These are phyloP conservation scores for Moesziomyces antarcticus DNA, from an alignment of 1,284 basidiomycete genomes.

Conservation along the genomic window DNA sequence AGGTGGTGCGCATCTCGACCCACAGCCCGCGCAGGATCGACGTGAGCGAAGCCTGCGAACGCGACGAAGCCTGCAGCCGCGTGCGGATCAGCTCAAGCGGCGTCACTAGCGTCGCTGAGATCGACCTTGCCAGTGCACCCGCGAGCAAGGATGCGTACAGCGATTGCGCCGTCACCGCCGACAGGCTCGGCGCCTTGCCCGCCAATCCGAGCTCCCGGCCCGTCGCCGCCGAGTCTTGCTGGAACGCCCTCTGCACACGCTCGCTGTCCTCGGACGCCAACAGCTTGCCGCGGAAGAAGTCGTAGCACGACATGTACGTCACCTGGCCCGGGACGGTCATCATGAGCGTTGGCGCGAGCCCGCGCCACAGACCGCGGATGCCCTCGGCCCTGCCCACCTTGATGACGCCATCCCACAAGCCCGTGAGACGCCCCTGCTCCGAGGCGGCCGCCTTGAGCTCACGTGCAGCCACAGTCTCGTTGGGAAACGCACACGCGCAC, in stretches of 20 bases:
- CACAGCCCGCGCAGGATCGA: slow-evolving; percentile 52
- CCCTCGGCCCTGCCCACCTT: slow-evolving; percentile 63
- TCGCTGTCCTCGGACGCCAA: slow-evolving; percentile 38
- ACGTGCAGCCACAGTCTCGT: slow-evolving; percentile 35
- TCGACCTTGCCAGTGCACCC: slow-evolving; percentile 82
- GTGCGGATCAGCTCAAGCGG: slow-evolving; percentile 94
- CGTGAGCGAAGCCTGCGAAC: slow-evolving; percentile 29
- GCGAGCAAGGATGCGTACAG: slow-evolving; percentile 78
- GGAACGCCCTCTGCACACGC: slow-evolving; percentile 15
- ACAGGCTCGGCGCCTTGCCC: slow-evolving; percentile 29
- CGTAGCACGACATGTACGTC: slow-evolving; percentile 95
- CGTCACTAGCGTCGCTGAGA: slow-evolving; percentile 83
- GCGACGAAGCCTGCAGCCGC: slow-evolving; percentile 76
- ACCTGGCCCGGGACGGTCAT: slow-evolving; percentile 94
- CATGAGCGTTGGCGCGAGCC: slow-evolving; percentile 62
- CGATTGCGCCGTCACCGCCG: slow-evolving; percentile 50
- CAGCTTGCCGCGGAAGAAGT: slow-evolving; percentile 76
- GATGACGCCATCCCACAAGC: slow-evolving; percentile 62
- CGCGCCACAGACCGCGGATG: slow-evolving; percentile 64
- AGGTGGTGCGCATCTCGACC: slow-evolving; percentile 48
- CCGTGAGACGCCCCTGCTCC: slow-evolving; percentile 51
- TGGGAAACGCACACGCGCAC: slow-evolving; percentile 49
- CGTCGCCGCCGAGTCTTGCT: slow-evolving; percentile 14
- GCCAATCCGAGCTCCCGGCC: slow-evolving; percentile 14
- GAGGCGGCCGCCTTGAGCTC: slow-evolving; percentile 44